A percentile compares a stretch with the other conserved stretches of the same genome.
Evolutionary conservation across 306 rosid genomes (phyloP).

Genomic region (Castanea sativa): DNA sequence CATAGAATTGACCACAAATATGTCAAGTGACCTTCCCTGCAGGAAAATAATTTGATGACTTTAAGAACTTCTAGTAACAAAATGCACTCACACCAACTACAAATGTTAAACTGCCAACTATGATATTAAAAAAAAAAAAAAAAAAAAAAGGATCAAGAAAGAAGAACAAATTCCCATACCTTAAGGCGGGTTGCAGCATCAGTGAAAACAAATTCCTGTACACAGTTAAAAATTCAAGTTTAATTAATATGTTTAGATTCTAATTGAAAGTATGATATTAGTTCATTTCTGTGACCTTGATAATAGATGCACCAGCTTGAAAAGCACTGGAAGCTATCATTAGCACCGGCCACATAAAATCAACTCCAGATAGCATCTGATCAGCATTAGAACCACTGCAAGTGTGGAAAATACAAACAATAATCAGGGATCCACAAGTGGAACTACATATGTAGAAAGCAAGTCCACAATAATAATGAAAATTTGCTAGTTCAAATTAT

Average conservation of each 20-base stretch:
- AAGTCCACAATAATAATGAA: not conserved
- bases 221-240: constrained; percentile 19
- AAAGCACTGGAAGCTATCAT: constrained; percentile 81
- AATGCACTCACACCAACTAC: constrained; percentile 9
- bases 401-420: constrained; percentile 23
- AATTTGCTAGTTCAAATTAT: not conserved
- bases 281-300: constrained; percentile 55
- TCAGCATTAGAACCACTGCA: constrained; percentile 80
- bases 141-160: not conserved
- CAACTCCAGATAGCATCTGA: constrained; percentile 80
- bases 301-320: constrained; percentile 90
- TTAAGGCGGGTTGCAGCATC: constrained; percentile 57
- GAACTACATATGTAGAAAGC: constrained; percentile 10
- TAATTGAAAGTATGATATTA: constrained; percentile 19
- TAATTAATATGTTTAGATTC: constrained; percentile 24
- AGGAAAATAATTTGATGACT: constrained; percentile 26
- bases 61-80: constrained; percentile 14
- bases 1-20: constrained; percentile 94
- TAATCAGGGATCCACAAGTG: constrained; percentile 24
- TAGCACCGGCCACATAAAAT: constrained; percentile 69
- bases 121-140: not conserved
- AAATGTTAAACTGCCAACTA: constrained; percentile 5
- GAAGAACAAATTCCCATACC: constrained; percentile 35
- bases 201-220: constrained; percentile 70
- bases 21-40: constrained; percentile 88